A percentile compares a stretch with the other conserved stretches of the same genome.
Conservation (phyloP, 2,329 filamentous ascomycete species). For the Paecilomyces niveus region DNA sequence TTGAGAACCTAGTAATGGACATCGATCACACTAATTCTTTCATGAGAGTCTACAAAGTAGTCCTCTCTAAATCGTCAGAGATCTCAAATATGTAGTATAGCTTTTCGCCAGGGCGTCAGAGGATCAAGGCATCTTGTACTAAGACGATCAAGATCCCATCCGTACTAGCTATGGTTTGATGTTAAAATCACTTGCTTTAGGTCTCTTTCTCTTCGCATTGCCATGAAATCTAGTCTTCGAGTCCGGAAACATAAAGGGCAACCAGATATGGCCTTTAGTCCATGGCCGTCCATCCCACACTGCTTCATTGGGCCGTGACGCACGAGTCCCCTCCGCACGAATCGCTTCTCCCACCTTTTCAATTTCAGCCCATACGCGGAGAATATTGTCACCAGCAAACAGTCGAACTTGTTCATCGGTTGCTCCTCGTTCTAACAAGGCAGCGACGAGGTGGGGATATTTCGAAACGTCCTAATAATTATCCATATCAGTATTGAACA, state of each 20-base stretch:
- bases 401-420: slow-evolving; percentile 31
- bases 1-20: too few relatives aligned
- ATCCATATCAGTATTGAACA: too few relatives aligned
- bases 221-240: neutral
- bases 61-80: neutral
- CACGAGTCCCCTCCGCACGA: slow-evolving; percentile 5
- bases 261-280: too few relatives aligned
- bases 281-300: too few relatives aligned
- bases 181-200: neutral
- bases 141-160: neutral
- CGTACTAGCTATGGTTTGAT: neutral
- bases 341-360: slow-evolving; percentile 10
- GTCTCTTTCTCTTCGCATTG: neutral
- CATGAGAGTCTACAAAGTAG: too few relatives aligned
- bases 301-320: slow-evolving; percentile 10
- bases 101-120: too few relatives aligned
- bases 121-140: too few relatives aligned
- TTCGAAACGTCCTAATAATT: neutral
- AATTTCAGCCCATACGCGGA: slow-evolving; percentile 17
- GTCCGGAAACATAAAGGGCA: neutral
- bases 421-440: slow-evolving; percentile 28
- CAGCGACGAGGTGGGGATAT: slow-evolving; percentile 9
- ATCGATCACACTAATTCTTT: too few relatives aligned
- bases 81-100: neutral
- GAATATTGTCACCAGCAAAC: slow-evolving; percentile 32